Evolutionary conservation across 2,329 filamentous ascomycete genomes (phyloP), one percentile per base, ranked within the genome.

Genomic region (Cordyceps cicadae): DNA sequence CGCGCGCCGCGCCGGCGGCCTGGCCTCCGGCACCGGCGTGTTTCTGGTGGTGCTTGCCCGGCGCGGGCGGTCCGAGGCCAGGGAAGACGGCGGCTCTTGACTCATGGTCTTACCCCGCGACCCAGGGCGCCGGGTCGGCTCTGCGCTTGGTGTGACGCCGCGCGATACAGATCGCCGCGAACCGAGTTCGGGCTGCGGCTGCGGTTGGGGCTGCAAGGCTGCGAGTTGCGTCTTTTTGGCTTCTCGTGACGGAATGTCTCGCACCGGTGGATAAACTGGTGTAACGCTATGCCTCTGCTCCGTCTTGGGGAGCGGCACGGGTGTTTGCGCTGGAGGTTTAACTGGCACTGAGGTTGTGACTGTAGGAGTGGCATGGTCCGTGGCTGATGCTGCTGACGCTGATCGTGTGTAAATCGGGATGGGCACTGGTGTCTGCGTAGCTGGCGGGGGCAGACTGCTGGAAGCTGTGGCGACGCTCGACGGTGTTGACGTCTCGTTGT

Each of bases 11-110:
- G 75, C 78, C n/a, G 74, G 69, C 59, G 74, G 75, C 60, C 75
- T 75, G 52, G 70, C 62, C 64, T 82, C 81, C 9, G 81, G 81
- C 9, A 75, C 81, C 12, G 82, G 82, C 1, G 82, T 85, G 66
- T 81, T 83, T 62, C 81, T 77, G 59, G 81, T 79, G 26, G 81
- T 83, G 67, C 82, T 85, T 60, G 81, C 69, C 61, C 82, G 80
- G 54, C 82, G 79, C 63, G 81, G 75, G 52, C 82, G 76, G 62
- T 85, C 82, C 53, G 74, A 72, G 21, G 79, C 81, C 62, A 82
- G 71, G 19, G 78, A 78, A 49, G 74, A 37, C 34, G 34, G 67
- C 45, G 79, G 78, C 65, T 83, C 81, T 67, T 79, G 77, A 66
- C 79, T 83, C 62, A 73, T 68, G 61, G 78, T 76, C 67, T 82